phyloP scores from a whole-genome alignment of 2,329 filamentous ascomycete species.

The Trichoderma lentiforme region DNA sequence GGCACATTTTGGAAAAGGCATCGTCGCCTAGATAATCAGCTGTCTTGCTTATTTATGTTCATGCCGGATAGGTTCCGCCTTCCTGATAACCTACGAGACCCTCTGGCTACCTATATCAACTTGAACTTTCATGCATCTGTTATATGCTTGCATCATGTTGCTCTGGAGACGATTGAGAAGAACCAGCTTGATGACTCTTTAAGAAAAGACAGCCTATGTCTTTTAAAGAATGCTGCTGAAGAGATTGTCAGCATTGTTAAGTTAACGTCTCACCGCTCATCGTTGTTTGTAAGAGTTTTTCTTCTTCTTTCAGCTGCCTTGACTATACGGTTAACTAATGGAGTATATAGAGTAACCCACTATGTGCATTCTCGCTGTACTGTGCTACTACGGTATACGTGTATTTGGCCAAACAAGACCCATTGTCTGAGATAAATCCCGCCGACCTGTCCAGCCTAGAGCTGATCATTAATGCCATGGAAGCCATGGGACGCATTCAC shows the following conservation, averaged over 20 bases:
- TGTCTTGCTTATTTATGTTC: slow-evolving; percentile 74
- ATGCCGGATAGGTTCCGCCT: slow-evolving; percentile 72
- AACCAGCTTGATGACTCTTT: slow-evolving; percentile 63
- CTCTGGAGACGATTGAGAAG: slow-evolving; percentile 77
- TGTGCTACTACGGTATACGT: slow-evolving; percentile 81
- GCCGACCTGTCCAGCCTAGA: slow-evolving; percentile 55
- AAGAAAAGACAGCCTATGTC: slow-evolving; percentile 65
- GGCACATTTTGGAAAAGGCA: slow-evolving; percentile 87
- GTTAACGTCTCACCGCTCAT: slow-evolving; percentile 67
- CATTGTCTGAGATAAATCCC: slow-evolving; percentile 55
- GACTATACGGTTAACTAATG: neutral
- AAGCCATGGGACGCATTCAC: slow-evolving; percentile 69
- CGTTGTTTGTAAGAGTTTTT: slow-evolving; percentile 56
- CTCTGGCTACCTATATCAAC: slow-evolving; percentile 76
- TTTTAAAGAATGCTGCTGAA: slow-evolving; percentile 75
- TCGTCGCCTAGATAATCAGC: slow-evolving; percentile 72
- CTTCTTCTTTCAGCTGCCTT: neutral
- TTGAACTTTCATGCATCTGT: slow-evolving; percentile 84
- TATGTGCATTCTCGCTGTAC: slow-evolving; percentile 72
- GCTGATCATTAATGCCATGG: slow-evolving; percentile 77
- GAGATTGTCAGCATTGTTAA: slow-evolving; percentile 84
- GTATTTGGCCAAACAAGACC: slow-evolving; percentile 67
- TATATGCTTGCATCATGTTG: slow-evolving; percentile 86
- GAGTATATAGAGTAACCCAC: slow-evolving; percentile 31
- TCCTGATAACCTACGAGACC: slow-evolving; percentile 64